phyloP scores from a whole-genome alignment of 257 asterid species.

The Gynochthodes officinalis region DNA sequence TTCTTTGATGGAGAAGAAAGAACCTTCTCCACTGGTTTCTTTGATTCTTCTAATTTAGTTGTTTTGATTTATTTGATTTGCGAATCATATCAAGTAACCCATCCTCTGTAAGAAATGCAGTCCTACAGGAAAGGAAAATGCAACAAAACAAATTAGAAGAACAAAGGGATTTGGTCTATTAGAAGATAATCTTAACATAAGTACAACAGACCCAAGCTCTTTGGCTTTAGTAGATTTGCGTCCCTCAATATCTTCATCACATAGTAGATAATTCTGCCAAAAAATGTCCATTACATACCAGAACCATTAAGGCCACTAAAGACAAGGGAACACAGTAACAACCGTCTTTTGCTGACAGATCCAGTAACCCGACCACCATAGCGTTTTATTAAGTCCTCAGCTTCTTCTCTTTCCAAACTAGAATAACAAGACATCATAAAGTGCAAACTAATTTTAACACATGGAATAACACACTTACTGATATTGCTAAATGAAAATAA shows the following conservation, averaged over 20 bases:
- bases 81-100: constrained; percentile 82
- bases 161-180: background rate
- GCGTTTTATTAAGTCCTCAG: constrained; percentile 95
- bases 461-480: background rate
- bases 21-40: constrained; percentile 46
- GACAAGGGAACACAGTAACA: constrained; percentile 28
- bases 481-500: background rate
- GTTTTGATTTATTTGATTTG: constrained; percentile 59
- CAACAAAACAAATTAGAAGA: constrained; percentile 12
- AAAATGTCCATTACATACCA: constrained; percentile 22
- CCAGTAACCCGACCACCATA: constrained; percentile 98
- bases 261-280: constrained; percentile 86
- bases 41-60: constrained; percentile 32
- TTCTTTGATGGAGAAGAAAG: constrained; percentile 61
- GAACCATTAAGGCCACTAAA: constrained; percentile 8
- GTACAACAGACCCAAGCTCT: constrained; percentile 80
- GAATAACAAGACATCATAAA: constrained; percentile 6
- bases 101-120: constrained; percentile 88
- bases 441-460: background rate
- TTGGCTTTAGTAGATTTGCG: constrained; percentile 83
- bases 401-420: constrained; percentile 99
- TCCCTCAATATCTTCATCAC: constrained; percentile 96
- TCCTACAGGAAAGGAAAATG: constrained; percentile 40
- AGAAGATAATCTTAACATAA: constrained; percentile 9
- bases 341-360: constrained; percentile 99